Percentiles rank a stretch among this genome's conserved stretches.
phyloP scores from a whole-genome alignment of 2,329 filamentous ascomycete species.

The Rhexocercosporidium sp. region DNA sequence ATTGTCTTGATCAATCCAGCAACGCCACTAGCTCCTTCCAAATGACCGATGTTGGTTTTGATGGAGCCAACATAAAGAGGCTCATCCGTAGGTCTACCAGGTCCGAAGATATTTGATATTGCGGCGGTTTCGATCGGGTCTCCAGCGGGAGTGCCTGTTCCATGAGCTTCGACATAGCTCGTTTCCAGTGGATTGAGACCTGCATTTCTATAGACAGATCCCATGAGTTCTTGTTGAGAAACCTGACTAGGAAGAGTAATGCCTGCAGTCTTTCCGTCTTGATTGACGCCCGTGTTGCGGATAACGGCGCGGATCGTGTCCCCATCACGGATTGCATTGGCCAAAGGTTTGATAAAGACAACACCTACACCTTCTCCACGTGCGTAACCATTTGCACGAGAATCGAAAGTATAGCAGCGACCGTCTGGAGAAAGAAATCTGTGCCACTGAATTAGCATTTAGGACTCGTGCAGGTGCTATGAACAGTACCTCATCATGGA shows the following conservation, averaged over 20 bases:
- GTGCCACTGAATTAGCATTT: neutral
- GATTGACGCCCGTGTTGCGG: constrained; percentile 47
- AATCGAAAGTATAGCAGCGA: constrained; percentile 23
- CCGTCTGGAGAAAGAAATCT: constrained; percentile 15
- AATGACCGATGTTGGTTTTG: constrained; percentile 39
- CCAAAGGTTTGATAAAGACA: constrained; percentile 49
- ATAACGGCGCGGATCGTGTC: constrained; percentile 51
- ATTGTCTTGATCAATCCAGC: constrained; percentile 6
- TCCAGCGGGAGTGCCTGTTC: constrained; percentile 27
- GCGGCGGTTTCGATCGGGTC: constrained; percentile 24
- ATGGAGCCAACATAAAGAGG: constrained; percentile 23
- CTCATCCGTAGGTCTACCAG: neutral
- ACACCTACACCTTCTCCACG: constrained; percentile 51
- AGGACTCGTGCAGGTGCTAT: neutral
- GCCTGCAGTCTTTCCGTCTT: constrained; percentile 51
- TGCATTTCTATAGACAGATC: constrained; percentile 39
- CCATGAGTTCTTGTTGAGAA: constrained; percentile 2
- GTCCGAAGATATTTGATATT: constrained; percentile 6
- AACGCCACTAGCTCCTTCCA: constrained; percentile 28
- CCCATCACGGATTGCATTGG: constrained; percentile 47
- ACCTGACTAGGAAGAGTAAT: constrained; percentile 45
- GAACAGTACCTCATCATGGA: neutral
- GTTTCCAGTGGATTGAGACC: constrained; percentile 21
- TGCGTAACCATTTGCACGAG: constrained; percentile 47
- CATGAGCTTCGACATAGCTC: constrained; percentile 30